A percentile compares a stretch with the other conserved stretches of the same genome.
phyloP scores from a whole-genome alignment of 179 eudicot genomes.

The Dionaea muscipula region DNA sequence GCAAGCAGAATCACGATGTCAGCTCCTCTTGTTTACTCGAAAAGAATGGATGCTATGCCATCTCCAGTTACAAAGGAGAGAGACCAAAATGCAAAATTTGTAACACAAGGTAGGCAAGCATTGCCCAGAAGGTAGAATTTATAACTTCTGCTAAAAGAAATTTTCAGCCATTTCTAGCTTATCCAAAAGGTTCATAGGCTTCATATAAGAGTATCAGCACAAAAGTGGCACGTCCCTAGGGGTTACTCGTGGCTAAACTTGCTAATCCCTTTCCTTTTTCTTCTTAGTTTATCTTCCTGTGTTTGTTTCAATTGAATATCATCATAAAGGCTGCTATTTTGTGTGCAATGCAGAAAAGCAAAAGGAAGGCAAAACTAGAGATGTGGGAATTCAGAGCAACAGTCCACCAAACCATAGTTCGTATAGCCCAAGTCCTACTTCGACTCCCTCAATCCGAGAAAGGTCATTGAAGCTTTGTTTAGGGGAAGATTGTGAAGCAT shows the following conservation, averaged over 20 bases:
- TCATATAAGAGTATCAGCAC: too few species aligned
- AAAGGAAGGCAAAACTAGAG: constrained; percentile 37
- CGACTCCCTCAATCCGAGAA: constrained; percentile 54
- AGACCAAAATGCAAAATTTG: constrained; percentile 10
- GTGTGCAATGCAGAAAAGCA: constrained; percentile 5
- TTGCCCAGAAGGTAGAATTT: background rate
- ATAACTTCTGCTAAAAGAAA: background rate
- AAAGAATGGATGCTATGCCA: constrained; percentile 13
- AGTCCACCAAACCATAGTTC: constrained; percentile 25
- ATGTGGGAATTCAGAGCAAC: constrained; percentile 68
- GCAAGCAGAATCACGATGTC: constrained; percentile 69
- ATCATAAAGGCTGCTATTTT: background rate
- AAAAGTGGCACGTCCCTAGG: too few species aligned
- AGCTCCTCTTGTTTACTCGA: constrained; percentile 68
- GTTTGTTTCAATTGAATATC: background rate
- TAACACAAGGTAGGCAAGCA: constrained; percentile 13
- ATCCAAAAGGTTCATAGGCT: background rate
- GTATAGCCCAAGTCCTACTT: constrained; percentile 35
- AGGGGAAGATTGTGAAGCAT: constrained; percentile 31
- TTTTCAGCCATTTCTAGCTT: background rate
- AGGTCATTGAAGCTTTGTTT: constrained; percentile 21
- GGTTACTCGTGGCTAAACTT: too few species aligned
- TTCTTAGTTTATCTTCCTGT: background rate
- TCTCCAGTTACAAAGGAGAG: constrained; percentile 11
- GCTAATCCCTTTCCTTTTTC: background rate